Conservation (phyloP, 2,329 filamentous ascomycete genomes). For the Sarocladium oryzae region DNA sequence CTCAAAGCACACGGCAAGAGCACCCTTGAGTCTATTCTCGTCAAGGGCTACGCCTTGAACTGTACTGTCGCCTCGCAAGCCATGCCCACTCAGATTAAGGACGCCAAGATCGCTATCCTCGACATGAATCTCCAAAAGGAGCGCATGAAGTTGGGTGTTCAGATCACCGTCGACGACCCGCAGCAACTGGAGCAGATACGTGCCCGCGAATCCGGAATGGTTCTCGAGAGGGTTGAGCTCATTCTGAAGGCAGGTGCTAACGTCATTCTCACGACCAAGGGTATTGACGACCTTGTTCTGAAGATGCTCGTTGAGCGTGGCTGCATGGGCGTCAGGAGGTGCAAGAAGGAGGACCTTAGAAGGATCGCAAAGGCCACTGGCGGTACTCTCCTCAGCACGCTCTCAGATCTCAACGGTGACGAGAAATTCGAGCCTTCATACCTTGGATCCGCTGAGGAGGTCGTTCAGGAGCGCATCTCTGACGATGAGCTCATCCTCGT, state of each 20-base stretch:
- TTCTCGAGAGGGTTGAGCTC: slow-evolving; percentile 91
- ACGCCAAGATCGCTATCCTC: slow-evolving; percentile 93
- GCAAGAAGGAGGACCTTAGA: slow-evolving; percentile 97
- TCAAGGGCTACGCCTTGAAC: slow-evolving; percentile 96
- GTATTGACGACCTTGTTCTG: slow-evolving; percentile 91
- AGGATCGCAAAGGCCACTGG: slow-evolving; percentile 95
- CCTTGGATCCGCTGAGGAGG: slow-evolving; percentile 87
- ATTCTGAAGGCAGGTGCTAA: slow-evolving; percentile 97
- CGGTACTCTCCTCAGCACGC: slow-evolving; percentile 82
- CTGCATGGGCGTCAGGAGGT: slow-evolving; percentile 90
- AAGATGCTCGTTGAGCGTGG: slow-evolving; percentile 94
- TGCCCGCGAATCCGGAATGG: slow-evolving; percentile 84
- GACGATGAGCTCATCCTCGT: slow-evolving; percentile 97
- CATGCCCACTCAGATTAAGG: slow-evolving; percentile 86
- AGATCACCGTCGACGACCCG: slow-evolving; percentile 96
- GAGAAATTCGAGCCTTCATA: slow-evolving; percentile 91
- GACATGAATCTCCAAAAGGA: slow-evolving; percentile 99
- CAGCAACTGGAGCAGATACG: slow-evolving; percentile 97
- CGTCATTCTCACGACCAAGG: slow-evolving; percentile 94
- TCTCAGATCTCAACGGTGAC: slow-evolving; percentile 95
- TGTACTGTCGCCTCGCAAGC: slow-evolving; percentile 98
- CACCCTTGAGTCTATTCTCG: slow-evolving; percentile 75
- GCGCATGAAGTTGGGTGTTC: slow-evolving; percentile 97
- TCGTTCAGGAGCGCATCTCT: slow-evolving; percentile 96
- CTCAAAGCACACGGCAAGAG: slow-evolving; percentile 98